Base-by-base conservation (phyloP, 805 yeast genomes). In the Cyberlindnera veronae region DNA sequence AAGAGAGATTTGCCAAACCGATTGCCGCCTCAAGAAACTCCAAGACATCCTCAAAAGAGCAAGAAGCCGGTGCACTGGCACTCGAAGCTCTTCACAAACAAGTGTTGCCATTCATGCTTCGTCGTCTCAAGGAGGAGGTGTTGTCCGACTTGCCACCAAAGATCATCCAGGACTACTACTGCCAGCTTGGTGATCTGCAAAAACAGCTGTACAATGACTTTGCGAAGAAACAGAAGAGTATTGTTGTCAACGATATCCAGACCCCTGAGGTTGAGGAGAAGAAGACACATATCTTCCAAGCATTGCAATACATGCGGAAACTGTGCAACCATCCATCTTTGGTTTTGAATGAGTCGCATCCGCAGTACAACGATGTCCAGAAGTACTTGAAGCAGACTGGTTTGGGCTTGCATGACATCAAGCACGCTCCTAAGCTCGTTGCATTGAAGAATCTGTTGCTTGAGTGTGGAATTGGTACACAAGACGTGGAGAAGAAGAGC, bases 141-240 rank as follows among this genome's bases (percentile, higher is more conserved):
- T 69, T 93, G 39, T 84, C 95, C 1, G 99, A 93, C 61, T 71
- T 93, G 51, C 99, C 99, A 9, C 99, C 99, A 29, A 93, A 93
- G 64, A 93, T 95, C 53, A 93, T 93, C 51, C 99, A 93, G 62
- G 99, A 93, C 67, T 91, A 93, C 62, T 93, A 93, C 62, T 93
- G 99, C 67, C 98, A 93, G 51, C 71, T 95, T 47, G 87, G 95
- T 52, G 95, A 88, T 48, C 67, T 89, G 42, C 99, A 93, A 61
- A 84, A 82, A 55, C 84, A 81, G 52, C 69, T 93, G 34, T 95
- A 93, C 67, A 84, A 80, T 44, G 95, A 88, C 61, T 93, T 93
- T 65, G 89, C 93, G 9, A 79, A 75, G 54, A 86, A 85, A 57
- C 97, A 93, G 56, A 87, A 86, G 61, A 64, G 73, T 5, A 67